These are phyloP conservation scores for Strobilomyces dryophilus DNA, from an alignment of 768 basidiomycete species.

Conservation along the genomic window DNA sequence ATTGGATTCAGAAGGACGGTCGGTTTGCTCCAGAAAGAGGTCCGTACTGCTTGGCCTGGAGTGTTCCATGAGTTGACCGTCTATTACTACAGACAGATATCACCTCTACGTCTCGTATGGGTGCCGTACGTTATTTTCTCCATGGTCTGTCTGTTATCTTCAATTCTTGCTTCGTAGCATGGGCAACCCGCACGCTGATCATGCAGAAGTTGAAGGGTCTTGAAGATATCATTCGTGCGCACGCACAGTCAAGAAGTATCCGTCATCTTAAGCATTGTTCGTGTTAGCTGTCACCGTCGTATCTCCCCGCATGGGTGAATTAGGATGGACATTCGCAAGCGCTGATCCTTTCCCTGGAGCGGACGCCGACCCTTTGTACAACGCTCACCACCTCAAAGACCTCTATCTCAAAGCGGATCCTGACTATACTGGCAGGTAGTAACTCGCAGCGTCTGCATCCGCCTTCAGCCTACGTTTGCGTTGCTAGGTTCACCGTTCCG, in stretches of 20 bases:
- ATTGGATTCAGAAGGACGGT: conserved; percentile 51
- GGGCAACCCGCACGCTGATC: conserved; percentile 92
- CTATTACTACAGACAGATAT: conserved; percentile 61
- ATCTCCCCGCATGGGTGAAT: conserved; percentile 77
- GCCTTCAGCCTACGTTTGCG: too few relatives aligned
- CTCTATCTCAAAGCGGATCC: conserved; percentile 78
- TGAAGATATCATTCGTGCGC: conserved; percentile 75
- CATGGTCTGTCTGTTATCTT: neutral
- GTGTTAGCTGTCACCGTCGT: conserved; percentile 69
- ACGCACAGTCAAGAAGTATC: neutral
- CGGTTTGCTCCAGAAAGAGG: conserved; percentile 75
- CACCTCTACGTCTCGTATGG: conserved; percentile 86
- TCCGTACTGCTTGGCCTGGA: conserved; percentile 27
- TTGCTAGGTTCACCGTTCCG: conserved; percentile 80
- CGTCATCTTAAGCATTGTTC: neutral
- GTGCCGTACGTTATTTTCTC: conserved; percentile 57
- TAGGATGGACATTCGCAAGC: conserved; percentile 86
- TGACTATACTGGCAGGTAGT: conserved; percentile 65
- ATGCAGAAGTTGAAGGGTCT: conserved; percentile 89
- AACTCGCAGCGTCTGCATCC: conserved; percentile 5
- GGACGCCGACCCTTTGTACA: conserved; percentile 70
- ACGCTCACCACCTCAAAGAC: conserved; percentile 71
- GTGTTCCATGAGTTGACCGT: neutral
- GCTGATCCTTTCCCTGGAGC: conserved; percentile 67
- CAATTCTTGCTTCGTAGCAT: conserved; percentile 46